Evolutionary conservation across 2,329 filamentous ascomycete species (phyloP).

Genomic region (Pseudogymnoascus sp.): DNA sequence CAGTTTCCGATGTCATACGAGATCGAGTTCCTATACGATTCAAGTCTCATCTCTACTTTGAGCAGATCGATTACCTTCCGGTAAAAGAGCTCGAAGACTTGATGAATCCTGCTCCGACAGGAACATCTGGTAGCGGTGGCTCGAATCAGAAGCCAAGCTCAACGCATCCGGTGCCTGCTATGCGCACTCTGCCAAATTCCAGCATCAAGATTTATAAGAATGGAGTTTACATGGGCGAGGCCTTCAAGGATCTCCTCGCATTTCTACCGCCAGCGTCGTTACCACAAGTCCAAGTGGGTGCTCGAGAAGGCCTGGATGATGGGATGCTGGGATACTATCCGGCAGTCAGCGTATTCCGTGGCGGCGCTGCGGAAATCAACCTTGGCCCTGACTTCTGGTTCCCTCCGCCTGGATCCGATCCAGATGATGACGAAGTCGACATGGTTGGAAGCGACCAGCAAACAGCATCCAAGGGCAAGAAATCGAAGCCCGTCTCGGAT

Average conservation of each 20-base stretch:
- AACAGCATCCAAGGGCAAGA: conserved; percentile 22
- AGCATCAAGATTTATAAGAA: conserved; percentile 91
- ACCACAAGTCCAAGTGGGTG: conserved; percentile 63
- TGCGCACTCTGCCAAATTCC: conserved; percentile 80
- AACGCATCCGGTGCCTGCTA: conserved; percentile 64
- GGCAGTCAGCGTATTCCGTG: conserved; percentile 83
- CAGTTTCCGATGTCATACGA: conserved; percentile 74
- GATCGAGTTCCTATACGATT: conserved; percentile 93
- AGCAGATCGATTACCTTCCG: conserved; percentile 81
- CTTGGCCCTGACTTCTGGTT: conserved; percentile 93
- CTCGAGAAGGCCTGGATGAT: conserved; percentile 83
- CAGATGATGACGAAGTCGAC: conserved; percentile 38
- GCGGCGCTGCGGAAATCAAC: conserved; percentile 85
- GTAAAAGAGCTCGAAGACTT: conserved; percentile 83
- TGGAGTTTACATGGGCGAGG: conserved; percentile 74
- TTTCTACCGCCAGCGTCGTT: conserved; percentile 88
- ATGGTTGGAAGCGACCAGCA: conserved; percentile 37
- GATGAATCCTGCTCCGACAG: conserved; percentile 59
- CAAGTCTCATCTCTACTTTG: conserved; percentile 89
- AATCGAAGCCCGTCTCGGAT: conserved; percentile 59
- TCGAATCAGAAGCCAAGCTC: conserved; percentile 58
- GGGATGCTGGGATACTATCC: conserved; percentile 95
- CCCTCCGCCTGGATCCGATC: conserved; percentile 57
- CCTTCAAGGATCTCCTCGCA: conserved; percentile 79
- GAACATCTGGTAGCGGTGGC: conserved; percentile 32